phyloP scores from a whole-genome alignment of 2,329 filamentous ascomycete species.

The Cytospora mali region DNA sequence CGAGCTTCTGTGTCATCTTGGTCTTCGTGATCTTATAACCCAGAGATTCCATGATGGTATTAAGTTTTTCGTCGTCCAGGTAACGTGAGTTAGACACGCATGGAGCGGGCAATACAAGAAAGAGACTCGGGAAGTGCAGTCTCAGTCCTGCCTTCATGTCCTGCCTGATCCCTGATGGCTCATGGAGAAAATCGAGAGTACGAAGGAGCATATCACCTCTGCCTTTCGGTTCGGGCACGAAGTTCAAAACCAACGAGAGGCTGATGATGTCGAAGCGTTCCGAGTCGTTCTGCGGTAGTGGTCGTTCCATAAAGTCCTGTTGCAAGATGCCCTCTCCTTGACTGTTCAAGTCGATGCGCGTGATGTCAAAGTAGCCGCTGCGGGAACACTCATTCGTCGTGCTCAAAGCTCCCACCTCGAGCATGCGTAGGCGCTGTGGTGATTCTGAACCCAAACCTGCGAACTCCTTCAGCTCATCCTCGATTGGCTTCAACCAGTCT shows the following conservation, averaged over 20 bases:
- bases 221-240: constrained; percentile 74
- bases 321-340: constrained; percentile 79
- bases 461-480: constrained; percentile 29
- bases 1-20: constrained; percentile 80
- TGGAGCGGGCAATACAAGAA: constrained; percentile 85
- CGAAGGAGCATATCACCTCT: constrained; percentile 85
- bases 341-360: constrained; percentile 88
- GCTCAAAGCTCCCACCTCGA: constrained; percentile 89
- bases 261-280: constrained; percentile 88
- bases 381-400: constrained; percentile 81
- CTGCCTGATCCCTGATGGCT: constrained; percentile 31
- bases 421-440: constrained; percentile 58
- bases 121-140: constrained; percentile 67
- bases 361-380: constrained; percentile 70
- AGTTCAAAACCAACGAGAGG: constrained; percentile 91
- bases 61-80: constrained; percentile 70
- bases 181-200: constrained; percentile 69
- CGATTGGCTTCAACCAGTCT: constrained; percentile 58
- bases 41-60: constrained; percentile 73
- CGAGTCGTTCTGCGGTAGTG: constrained; percentile 62
- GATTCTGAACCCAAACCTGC: constrained; percentile 28
- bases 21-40: constrained; percentile 68
- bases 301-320: constrained; percentile 92
- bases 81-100: constrained; percentile 92
- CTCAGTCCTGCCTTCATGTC: constrained; percentile 25